Conservation (phyloP, 2,329 filamentous ascomycete species). For the Cladosporium oxysporum region DNA sequence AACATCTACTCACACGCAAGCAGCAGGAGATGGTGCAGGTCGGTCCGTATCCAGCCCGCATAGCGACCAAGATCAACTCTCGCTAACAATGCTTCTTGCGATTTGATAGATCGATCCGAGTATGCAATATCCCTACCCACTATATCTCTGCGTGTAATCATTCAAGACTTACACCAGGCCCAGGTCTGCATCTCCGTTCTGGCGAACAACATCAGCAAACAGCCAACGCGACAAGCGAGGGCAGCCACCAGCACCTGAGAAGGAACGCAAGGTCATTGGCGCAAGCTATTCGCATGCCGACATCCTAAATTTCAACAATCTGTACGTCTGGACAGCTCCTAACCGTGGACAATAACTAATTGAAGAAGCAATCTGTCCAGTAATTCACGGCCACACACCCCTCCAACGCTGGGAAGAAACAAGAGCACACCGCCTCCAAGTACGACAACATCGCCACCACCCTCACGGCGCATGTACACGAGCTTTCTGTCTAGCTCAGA, state of each 20-base stretch:
- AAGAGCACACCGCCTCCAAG: slow-evolving; percentile 49
- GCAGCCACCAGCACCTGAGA: slow-evolving; percentile 52
- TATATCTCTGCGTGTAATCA: neutral
- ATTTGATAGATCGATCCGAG: slow-evolving; percentile 39
- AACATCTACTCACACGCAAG: slow-evolving; percentile 28
- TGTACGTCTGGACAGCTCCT: slow-evolving; percentile 56
- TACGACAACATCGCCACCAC: slow-evolving; percentile 21
- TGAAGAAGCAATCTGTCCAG: slow-evolving; percentile 20
- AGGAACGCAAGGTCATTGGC: slow-evolving; percentile 77
- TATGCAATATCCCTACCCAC: slow-evolving; percentile 24
- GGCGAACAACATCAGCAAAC: slow-evolving; percentile 62
- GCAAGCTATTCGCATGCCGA: slow-evolving; percentile 96
- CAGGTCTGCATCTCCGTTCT: slow-evolving; percentile 88
- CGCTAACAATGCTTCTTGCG: slow-evolving; percentile 43
- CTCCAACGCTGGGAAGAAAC: slow-evolving; percentile 61
- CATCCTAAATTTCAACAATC: slow-evolving; percentile 80
- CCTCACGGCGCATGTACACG: slow-evolving; percentile 71
- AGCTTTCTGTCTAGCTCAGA: slow-evolving; percentile 80
- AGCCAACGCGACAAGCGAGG: slow-evolving; percentile 34
- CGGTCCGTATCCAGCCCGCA: slow-evolving; percentile 65
- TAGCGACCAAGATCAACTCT: slow-evolving; percentile 26
- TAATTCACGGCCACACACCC: slow-evolving; percentile 69
- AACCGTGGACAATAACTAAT: neutral
- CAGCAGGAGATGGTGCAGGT: slow-evolving; percentile 98
- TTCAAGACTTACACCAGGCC: neutral